Percentiles rank a stretch among this genome's conserved stretches.
These are phyloP conservation scores for Trichocladium uniseriatum DNA, from an alignment of 495 filamentous ascomycete species.

Conservation along the genomic window DNA sequence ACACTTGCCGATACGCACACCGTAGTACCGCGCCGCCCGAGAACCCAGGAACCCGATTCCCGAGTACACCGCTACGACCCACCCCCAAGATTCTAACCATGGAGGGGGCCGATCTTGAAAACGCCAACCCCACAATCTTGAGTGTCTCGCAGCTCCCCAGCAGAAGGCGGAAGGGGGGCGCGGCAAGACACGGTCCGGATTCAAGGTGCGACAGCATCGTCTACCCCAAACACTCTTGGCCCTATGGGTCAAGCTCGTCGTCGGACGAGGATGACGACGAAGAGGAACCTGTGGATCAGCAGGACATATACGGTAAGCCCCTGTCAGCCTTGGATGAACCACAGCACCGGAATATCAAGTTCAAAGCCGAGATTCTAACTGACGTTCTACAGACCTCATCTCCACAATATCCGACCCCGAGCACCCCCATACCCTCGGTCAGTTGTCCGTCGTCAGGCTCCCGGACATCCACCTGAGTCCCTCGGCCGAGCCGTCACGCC, in stretches of 20 bases:
- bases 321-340: neutral
- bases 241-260: constrained; percentile 20
- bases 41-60: too few species aligned
- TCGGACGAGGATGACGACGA: constrained; percentile 37
- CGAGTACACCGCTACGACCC: neutral
- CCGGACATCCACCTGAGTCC: constrained; percentile 78
- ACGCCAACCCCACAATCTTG: constrained; percentile 91
- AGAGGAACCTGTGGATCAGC: constrained; percentile 81
- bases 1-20: too few species aligned
- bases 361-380: constrained; percentile 12
- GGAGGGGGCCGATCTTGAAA: constrained; percentile 46
- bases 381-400: constrained; percentile 66
- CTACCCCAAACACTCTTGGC: constrained; percentile 25
- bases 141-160: constrained; percentile 87
- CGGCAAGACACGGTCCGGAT: constrained; percentile 21
- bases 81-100: constrained; percentile 4
- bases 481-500: constrained; percentile 41
- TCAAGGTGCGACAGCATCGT: constrained; percentile 31
- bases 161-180: constrained; percentile 33
- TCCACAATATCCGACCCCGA: constrained; percentile 92
- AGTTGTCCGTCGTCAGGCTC: constrained; percentile 85
- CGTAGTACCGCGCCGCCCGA: too few species aligned
- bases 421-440: constrained; percentile 86
- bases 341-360: neutral
- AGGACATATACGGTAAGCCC: constrained; percentile 82